These are phyloP conservation scores for Fistulifera pelliculosa DNA, from an alignment of 108 stramenopile genomes.

Conservation along the genomic window DNA sequence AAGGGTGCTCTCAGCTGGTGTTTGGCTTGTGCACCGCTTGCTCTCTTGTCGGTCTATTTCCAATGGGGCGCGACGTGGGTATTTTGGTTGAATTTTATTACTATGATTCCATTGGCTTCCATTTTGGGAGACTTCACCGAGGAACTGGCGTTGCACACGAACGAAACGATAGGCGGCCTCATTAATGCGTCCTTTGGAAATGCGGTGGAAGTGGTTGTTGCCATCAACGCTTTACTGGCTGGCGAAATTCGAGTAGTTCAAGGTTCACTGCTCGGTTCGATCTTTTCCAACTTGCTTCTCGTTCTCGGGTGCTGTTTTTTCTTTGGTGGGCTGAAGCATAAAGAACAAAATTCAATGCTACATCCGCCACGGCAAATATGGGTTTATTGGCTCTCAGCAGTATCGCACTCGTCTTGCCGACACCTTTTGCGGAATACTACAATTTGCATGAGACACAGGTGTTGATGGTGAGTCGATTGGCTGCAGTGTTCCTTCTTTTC, in stretches of 20 bases:
- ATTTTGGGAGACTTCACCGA: conserved; percentile 95
- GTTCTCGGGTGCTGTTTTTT: conserved; percentile 96
- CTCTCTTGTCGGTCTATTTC: conserved; percentile 20
- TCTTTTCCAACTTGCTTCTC: conserved; percentile 90
- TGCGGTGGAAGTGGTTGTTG: conserved; percentile 89
- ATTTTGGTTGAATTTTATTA: conserved; percentile 87
- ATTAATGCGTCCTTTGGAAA: conserved; percentile 98
- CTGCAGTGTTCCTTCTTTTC: conserved; percentile 76
- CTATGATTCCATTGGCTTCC: conserved; percentile 88
- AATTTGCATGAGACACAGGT: conserved; percentile 56
- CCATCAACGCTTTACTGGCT: conserved; percentile 70
- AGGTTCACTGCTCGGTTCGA: conserved; percentile 90
- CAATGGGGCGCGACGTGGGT: conserved; percentile 50
- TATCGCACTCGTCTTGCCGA: conserved; percentile 79
- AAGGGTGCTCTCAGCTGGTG: conserved; percentile 42
- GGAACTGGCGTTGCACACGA: conserved; percentile 92
- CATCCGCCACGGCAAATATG: conserved; percentile 70
- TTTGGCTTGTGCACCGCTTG: conserved; percentile 60
- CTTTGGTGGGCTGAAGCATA: conserved; percentile 81
- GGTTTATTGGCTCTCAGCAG: conserved; percentile 69
- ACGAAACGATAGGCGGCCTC: conserved; percentile 89
- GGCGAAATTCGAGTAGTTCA: conserved; percentile 88
- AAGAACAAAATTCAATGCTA: conserved; percentile 82
- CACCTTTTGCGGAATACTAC: conserved; percentile 65
- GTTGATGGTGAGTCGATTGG: conserved; percentile 65